These are phyloP conservation scores for Xerocomus alliaceus DNA, from an alignment of 1,284 basidiomycete species.

Conservation along the genomic window DNA sequence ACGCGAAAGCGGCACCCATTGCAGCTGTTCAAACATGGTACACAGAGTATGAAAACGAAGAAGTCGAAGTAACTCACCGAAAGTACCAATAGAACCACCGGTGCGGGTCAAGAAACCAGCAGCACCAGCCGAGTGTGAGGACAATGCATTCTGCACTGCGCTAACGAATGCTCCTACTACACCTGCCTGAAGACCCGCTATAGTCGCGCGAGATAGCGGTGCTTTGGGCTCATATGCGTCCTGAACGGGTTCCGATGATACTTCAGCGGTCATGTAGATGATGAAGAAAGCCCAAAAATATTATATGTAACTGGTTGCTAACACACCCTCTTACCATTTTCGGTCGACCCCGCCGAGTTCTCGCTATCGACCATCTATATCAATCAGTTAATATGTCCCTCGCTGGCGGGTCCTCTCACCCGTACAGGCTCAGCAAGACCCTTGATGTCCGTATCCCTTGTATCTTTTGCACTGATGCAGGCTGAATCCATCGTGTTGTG, in stretches of 20 bases:
- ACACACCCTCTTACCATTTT: conserved; percentile 33
- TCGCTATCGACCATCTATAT: no score
- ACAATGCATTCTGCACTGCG: conserved; percentile 85
- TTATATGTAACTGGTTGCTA: not conserved
- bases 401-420: not conserved
- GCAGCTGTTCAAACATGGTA: conserved; percentile 66
- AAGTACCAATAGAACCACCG: conserved; percentile 73
- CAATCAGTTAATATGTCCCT: conserved; percentile 4
- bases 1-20: conserved; percentile 89
- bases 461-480: not conserved
- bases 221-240: conserved; percentile 62
- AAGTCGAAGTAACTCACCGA: conserved; percentile 80
- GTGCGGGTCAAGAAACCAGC: conserved; percentile 45
- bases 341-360: conserved; percentile 11
- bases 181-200: conserved; percentile 71
- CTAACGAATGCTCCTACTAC: conserved; percentile 81
- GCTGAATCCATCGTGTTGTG: conserved; percentile 14
- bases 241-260: conserved; percentile 27
- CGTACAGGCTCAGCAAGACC: conserved; percentile 37
- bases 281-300: conserved; percentile 12
- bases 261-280: conserved; percentile 44
- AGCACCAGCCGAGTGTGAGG: conserved; percentile 59
- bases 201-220: conserved; percentile 63
- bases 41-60: conserved; percentile 79
- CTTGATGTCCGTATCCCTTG: conserved; percentile 36